A percentile compares a stretch with the other conserved stretches of the same genome.
phyloP scores from a whole-genome alignment of 2,329 filamentous ascomycete species.

The Geosmithia morbida region DNA sequence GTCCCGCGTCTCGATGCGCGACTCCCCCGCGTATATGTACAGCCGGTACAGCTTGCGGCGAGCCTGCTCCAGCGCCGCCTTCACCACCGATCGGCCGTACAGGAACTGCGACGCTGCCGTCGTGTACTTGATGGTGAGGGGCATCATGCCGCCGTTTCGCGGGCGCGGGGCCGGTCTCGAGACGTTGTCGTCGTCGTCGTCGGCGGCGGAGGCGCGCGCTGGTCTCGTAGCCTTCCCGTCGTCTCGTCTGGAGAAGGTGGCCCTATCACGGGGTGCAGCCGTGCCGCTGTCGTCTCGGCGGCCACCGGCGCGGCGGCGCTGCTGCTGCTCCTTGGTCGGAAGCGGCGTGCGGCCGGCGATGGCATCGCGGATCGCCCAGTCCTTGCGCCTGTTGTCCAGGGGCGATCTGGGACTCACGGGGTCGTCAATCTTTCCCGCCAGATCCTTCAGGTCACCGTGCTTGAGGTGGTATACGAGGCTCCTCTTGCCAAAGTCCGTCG shows the following conservation, averaged over 20 bases:
- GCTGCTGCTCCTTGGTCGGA: background rate
- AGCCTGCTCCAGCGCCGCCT: slow-evolving; percentile 54
- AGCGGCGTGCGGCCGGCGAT: background rate
- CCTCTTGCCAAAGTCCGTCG: slow-evolving; percentile 33
- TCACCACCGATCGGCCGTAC: slow-evolving; percentile 70
- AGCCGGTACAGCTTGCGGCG: slow-evolving; percentile 70
- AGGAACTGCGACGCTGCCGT: slow-evolving; percentile 85
- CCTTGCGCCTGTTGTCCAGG: background rate
- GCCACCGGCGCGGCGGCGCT: too few species aligned
- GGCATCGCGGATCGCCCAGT: background rate
- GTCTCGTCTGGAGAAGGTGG: background rate
- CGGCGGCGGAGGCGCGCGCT: too few species aligned
- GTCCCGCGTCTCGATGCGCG: slow-evolving; percentile 31
- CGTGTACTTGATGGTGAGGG: slow-evolving; percentile 39
- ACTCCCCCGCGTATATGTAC: slow-evolving; percentile 55
- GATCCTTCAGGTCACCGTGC: slow-evolving; percentile 23
- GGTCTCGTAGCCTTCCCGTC: background rate
- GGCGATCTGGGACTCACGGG: slow-evolving; percentile 2
- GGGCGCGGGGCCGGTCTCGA: slow-evolving; percentile 4
- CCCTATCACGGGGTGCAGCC: background rate
- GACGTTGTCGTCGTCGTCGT: background rate
- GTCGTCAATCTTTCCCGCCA: slow-evolving; percentile 6
- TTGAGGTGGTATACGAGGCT: slow-evolving; percentile 42
- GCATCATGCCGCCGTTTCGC: slow-evolving; percentile 17
- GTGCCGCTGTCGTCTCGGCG: background rate